A percentile compares a stretch with the other conserved stretches of the same genome.
Conservation (phyloP, 129 eudicot genomes). For the Flaveria brownii region DNA sequence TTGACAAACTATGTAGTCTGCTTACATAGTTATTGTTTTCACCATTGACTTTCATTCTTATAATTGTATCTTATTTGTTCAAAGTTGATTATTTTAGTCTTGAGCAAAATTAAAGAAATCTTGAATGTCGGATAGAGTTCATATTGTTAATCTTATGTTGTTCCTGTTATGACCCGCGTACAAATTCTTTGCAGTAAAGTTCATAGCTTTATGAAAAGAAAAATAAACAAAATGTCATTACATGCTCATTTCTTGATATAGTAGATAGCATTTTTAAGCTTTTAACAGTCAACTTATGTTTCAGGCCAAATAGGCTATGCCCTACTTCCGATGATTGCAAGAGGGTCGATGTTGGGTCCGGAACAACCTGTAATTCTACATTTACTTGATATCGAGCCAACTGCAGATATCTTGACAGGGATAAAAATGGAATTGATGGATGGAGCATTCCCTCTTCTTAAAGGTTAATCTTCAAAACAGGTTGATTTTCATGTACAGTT, state of each 20-base stretch:
- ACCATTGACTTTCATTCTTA: background rate
- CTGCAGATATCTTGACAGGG: constrained; percentile 78
- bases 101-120: too few relatives aligned
- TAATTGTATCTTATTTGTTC: background rate
- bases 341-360: constrained; percentile 82
- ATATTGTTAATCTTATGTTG: too few relatives aligned
- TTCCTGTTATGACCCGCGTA: background rate
- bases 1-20: background rate
- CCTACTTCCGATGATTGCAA: constrained; percentile 89
- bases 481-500: background rate
- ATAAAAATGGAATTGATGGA: constrained; percentile 90
- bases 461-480: constrained; percentile 45
- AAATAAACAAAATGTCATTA: background rate
- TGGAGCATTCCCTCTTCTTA: constrained; percentile 92
- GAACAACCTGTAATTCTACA: constrained; percentile 89
- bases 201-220: constrained; percentile 15
- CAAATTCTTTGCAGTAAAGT: constrained; percentile 3
- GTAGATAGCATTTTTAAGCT: background rate
- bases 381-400: constrained; percentile 85
- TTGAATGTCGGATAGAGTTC: too few relatives aligned
- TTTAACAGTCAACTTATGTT: constrained; percentile 15
- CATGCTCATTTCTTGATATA: constrained; percentile 8
- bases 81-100: background rate
- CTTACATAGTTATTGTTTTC: background rate
- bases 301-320: constrained; percentile 97